Percentiles rank a stretch among this genome's conserved stretches.
Conservation (phyloP, 1,139 yeast genomes). For the Pichia inconspicua region DNA sequence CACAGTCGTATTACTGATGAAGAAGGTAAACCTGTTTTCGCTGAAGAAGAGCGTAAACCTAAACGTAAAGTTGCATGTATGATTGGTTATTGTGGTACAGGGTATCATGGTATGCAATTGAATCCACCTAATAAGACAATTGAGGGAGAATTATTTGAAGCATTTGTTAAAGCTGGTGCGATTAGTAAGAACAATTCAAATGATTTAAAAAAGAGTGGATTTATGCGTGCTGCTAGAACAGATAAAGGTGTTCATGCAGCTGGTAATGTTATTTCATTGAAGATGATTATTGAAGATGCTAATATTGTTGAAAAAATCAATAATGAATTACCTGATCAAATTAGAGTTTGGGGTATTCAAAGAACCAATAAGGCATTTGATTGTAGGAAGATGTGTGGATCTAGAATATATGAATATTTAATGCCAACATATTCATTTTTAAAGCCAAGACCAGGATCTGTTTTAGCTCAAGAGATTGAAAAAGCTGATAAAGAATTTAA, state of each 20-base stretch:
- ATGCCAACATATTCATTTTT: constrained; percentile 84
- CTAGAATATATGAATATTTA: constrained; percentile 87
- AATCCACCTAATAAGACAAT: constrained; percentile 89
- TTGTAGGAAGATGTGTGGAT: constrained; percentile 90
- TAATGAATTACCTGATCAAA: constrained; percentile 67
- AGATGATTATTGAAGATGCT: constrained; percentile 83
- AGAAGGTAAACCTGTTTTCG: constrained; percentile 46
- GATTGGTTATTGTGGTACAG: constrained; percentile 97
- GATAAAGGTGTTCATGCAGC: constrained; percentile 99
- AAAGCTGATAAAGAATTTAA: constrained; percentile 49
- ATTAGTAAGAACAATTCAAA: constrained; percentile 81
- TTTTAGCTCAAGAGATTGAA: constrained; percentile 51
- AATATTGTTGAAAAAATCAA: constrained; percentile 71
- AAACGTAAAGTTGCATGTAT: constrained; percentile 83
- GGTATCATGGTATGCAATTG: constrained; percentile 95
- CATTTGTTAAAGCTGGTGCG: constrained; percentile 85
- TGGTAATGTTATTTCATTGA: constrained; percentile 84
- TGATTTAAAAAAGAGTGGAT: constrained; percentile 83
- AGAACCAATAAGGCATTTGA: constrained; percentile 88
- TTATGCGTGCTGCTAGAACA: constrained; percentile 95
- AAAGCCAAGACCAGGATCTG: constrained; percentile 78
- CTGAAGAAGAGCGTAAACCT: constrained; percentile 59
- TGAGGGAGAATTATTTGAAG: constrained; percentile 82
- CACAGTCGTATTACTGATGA: constrained; percentile 43
- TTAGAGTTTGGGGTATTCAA: constrained; percentile 88